Evolutionary conservation across 1,284 basidiomycete genomes (phyloP).

Genomic region (Irpex rosettiformis): DNA sequence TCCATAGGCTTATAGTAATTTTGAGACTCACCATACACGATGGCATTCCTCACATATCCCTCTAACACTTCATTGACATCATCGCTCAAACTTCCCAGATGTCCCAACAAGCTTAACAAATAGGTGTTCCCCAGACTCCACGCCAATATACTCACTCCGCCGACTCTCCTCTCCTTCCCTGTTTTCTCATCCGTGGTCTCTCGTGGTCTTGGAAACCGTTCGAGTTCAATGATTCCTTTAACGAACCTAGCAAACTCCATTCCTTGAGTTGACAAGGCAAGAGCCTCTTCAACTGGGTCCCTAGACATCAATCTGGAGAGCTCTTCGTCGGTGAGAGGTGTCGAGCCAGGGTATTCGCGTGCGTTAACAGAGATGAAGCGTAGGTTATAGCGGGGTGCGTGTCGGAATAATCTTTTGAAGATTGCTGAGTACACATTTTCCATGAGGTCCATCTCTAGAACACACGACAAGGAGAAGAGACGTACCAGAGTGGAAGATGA

Average conservation of each 20-base stretch:
- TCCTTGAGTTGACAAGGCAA: background rate
- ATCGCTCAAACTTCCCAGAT: background rate
- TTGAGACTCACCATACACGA: slow-evolving; percentile 1
- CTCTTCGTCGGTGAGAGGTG: slow-evolving; percentile 12
- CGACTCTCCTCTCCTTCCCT: background rate
- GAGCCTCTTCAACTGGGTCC: background rate
- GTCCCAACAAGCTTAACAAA: slow-evolving; percentile 6
- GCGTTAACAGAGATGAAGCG: slow-evolving; percentile 15
- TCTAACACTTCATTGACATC: background rate
- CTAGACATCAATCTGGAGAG: slow-evolving; percentile 12
- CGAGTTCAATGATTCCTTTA: slow-evolving; percentile 4
- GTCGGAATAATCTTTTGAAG: slow-evolving; percentile 4
- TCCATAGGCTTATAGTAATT: background rate
- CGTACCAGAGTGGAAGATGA: slow-evolving; percentile 17
- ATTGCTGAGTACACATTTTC: background rate
- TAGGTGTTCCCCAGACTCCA: slow-evolving; percentile 11
- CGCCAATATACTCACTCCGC: slow-evolving; percentile 9
- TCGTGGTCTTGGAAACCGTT: background rate
- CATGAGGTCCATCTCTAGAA: background rate
- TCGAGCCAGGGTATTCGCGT: slow-evolving; percentile 15
- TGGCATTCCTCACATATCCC: slow-evolving; percentile 4
- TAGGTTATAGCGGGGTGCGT: slow-evolving; percentile 9
- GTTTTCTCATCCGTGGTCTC: background rate
- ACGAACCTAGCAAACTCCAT: slow-evolving; percentile 6
- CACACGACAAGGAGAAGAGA: background rate